Percentiles rank a stretch among this genome's conserved stretches.
These are phyloP conservation scores for Mortierella sp. DNA, from an alignment of 371 early-diverging fungal species.

Conservation along the genomic window DNA sequence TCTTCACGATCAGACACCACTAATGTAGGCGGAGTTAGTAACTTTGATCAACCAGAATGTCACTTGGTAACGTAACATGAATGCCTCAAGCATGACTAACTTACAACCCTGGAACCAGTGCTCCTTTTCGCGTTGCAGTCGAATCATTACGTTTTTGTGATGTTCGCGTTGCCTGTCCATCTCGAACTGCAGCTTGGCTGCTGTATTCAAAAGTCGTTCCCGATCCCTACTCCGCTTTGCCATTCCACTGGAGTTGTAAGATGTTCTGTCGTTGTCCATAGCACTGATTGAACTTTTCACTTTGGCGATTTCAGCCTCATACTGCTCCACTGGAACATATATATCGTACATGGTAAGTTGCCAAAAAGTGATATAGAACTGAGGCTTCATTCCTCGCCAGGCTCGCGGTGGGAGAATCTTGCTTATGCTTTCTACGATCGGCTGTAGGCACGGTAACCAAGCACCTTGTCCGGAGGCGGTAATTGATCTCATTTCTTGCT, in stretches of 20 bases:
- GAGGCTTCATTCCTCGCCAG: slow-evolving; percentile 67
- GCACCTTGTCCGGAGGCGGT: not conserved
- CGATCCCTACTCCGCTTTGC: slow-evolving; percentile 60
- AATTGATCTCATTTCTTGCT: not conserved
- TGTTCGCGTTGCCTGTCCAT: slow-evolving; percentile 54
- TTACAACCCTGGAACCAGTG: slow-evolving; percentile 52
- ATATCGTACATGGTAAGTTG: slow-evolving; percentile 87
- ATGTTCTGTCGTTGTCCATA: slow-evolving; percentile 56
- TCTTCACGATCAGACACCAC: slow-evolving; percentile 57
- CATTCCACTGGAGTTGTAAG: slow-evolving; percentile 29
- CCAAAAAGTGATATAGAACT: slow-evolving; percentile 92
- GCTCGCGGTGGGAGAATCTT: slow-evolving; percentile 51
- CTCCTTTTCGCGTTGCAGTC: slow-evolving; percentile 32
- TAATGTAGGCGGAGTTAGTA: not conserved
- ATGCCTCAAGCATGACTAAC: slow-evolving; percentile 3
- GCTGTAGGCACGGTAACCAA: slow-evolving; percentile 55
- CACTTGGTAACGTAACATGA: not conserved
- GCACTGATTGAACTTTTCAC: slow-evolving; percentile 61
- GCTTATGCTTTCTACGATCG: slow-evolving; percentile 58
- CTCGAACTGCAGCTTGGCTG: slow-evolving; percentile 56
- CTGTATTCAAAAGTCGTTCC: slow-evolving; percentile 48
- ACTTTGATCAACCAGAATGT: not conserved
- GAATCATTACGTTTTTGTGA: slow-evolving; percentile 43
- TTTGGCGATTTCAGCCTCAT: slow-evolving; percentile 76
- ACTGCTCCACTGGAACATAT: slow-evolving; percentile 77